A percentile compares a stretch with the other conserved stretches of the same genome.
phyloP scores from a whole-genome alignment of 768 basidiomycete genomes.

The Mycena metata region DNA sequence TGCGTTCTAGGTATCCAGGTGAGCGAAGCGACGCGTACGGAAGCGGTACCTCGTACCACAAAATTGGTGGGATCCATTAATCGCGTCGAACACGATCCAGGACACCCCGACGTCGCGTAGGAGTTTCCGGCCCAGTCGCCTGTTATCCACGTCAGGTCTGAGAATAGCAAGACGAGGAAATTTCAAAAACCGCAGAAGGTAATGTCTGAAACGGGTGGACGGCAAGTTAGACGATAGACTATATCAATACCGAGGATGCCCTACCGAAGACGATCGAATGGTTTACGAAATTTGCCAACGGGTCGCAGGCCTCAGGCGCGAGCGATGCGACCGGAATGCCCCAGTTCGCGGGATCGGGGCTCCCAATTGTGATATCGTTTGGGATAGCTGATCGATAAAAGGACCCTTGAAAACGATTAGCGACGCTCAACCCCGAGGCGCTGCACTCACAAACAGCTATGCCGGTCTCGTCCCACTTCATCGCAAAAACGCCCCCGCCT shows the following conservation, averaged over 20 bases:
- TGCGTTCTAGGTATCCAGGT: slow-evolving; percentile 67
- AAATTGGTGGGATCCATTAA: slow-evolving; percentile 81
- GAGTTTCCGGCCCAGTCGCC: slow-evolving; percentile 91
- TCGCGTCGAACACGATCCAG: slow-evolving; percentile 77
- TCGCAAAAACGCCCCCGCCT: slow-evolving; percentile 88
- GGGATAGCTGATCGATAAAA: slow-evolving; percentile 87
- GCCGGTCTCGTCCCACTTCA: slow-evolving; percentile 88
- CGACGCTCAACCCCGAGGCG: slow-evolving; percentile 19
- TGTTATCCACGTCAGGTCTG: slow-evolving; percentile 42
- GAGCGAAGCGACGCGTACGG: slow-evolving; percentile 3
- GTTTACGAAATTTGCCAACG: slow-evolving; percentile 69
- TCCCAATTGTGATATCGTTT: slow-evolving; percentile 70
- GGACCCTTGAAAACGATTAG: slow-evolving; percentile 65
- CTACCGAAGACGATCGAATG: slow-evolving; percentile 83
- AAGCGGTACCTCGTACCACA: slow-evolving; percentile 59
- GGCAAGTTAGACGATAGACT: slow-evolving; percentile 6
- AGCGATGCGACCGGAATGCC: slow-evolving; percentile 75
- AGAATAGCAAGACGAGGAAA: not conserved
- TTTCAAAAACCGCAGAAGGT: slow-evolving; percentile 83
- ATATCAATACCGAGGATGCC: slow-evolving; percentile 42
- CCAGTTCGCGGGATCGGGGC: slow-evolving; percentile 78
- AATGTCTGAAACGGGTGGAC: slow-evolving; percentile 64
- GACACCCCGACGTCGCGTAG: slow-evolving; percentile 79
- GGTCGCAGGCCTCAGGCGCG: slow-evolving; percentile 67
- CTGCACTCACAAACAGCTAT: slow-evolving; percentile 80